phyloP scores from a whole-genome alignment of 306 rosid genomes.

The Biancaea sappan region DNA sequence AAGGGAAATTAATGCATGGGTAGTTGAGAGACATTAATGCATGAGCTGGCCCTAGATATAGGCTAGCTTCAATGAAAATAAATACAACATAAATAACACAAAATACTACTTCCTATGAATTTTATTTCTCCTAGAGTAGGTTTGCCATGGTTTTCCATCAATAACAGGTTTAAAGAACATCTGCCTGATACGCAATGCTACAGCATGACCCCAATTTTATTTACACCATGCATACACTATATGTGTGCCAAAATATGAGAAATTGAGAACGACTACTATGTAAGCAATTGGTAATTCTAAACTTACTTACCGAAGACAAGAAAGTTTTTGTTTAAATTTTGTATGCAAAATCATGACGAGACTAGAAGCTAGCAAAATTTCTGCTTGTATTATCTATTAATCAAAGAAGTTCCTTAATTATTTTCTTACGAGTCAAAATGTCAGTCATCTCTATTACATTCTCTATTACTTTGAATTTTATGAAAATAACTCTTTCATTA shows the following conservation, averaged over 20 bases:
- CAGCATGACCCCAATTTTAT: neutral
- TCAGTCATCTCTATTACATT: neutral
- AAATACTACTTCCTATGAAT: no score
- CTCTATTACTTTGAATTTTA: constrained; percentile 14
- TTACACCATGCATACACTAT: neutral
- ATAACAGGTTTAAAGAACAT: neutral
- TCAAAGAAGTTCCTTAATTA: neutral
- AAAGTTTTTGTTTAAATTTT: constrained; percentile 9
- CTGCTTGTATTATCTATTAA: neutral
- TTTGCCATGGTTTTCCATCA: no score
- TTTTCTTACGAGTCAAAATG: constrained; percentile 13
- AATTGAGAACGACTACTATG: neutral
- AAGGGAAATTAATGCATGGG: no score
- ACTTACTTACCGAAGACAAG: neutral
- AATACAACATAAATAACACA: no score
- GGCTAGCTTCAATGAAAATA: no score
- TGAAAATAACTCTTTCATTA: constrained; percentile 1
- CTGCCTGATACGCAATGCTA: neutral
- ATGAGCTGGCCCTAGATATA: no score
- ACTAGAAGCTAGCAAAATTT: neutral
- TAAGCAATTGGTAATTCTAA: neutral
- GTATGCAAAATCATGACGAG: constrained; percentile 1
- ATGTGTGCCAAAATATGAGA: neutral
- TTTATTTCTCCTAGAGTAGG: no score
- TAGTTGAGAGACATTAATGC: no score